Conservation (phyloP, 1,284 basidiomycete species). For the Rhodotorula glutinis region DNA sequence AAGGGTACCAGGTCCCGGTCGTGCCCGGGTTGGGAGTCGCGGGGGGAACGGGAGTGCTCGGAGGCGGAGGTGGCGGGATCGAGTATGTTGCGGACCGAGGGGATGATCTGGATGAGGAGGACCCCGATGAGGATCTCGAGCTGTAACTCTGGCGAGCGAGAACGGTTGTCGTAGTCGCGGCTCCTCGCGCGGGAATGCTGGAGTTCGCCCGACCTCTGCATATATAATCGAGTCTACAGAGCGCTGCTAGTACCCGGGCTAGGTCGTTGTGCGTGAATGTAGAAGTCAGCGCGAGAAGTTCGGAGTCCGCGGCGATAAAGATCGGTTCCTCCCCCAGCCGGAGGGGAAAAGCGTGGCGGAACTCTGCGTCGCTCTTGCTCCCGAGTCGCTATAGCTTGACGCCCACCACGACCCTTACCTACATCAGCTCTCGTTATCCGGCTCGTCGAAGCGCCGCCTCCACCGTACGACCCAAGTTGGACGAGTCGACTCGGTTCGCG, state of each 20-base stretch:
- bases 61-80: slow-evolving; percentile 48
- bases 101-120: slow-evolving; percentile 83
- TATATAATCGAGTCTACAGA: too few relatives aligned
- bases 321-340: neutral
- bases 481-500: neutral
- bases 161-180: too few relatives aligned
- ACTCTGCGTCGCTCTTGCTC: neutral
- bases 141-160: slow-evolving; percentile 55
- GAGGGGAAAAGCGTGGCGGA: neutral
- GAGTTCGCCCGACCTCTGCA: too few relatives aligned
- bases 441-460: too few relatives aligned
- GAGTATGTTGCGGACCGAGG: slow-evolving; percentile 80
- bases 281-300: too few relatives aligned
- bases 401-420: too few relatives aligned
- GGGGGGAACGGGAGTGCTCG: slow-evolving; percentile 44
- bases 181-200: too few relatives aligned
- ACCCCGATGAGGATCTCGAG: slow-evolving; percentile 83
- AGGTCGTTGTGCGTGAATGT: too few relatives aligned
- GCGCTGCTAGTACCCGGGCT: too few relatives aligned
- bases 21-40: slow-evolving; percentile 45
- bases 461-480: neutral
- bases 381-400: neutral
- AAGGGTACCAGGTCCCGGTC: slow-evolving; percentile 46
- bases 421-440: too few relatives aligned
- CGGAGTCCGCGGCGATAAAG: neutral